These are phyloP conservation scores for Scleromitrula shiraiana DNA, from an alignment of 2,329 filamentous ascomycete genomes.

Conservation along the genomic window DNA sequence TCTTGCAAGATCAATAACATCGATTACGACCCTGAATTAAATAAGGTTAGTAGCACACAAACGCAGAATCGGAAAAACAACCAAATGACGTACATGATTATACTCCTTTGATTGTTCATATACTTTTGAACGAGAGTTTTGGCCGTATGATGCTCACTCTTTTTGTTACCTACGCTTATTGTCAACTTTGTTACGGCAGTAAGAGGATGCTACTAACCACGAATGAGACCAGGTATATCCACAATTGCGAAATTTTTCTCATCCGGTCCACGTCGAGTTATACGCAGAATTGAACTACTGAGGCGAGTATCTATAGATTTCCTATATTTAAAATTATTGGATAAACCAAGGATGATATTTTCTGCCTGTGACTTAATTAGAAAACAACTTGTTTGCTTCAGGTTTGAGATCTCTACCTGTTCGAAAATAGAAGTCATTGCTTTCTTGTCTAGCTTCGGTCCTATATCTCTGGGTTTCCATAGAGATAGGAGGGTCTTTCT, in stretches of 20 bases:
- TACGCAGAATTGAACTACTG: constrained; percentile 14
- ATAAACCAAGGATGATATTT: not conserved
- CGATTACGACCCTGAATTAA: constrained; percentile 32
- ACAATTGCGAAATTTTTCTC: constrained; percentile 21
- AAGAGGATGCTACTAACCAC: constrained; percentile 6
- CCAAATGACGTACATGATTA: constrained; percentile 31
- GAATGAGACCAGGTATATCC: constrained; percentile 25
- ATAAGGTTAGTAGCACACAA: not conserved
- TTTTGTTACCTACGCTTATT: not conserved
- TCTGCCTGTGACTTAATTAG: not conserved
- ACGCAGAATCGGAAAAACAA: not conserved
- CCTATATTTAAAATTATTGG: not conserved
- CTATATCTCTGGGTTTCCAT: not conserved
- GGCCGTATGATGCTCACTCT: constrained; percentile 13
- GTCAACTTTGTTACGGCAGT: not conserved
- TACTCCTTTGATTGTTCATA: constrained; percentile 33
- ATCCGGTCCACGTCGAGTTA: constrained; percentile 14
- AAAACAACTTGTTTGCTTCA: not conserved
- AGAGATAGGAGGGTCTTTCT: not conserved
- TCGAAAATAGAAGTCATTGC: not conserved
- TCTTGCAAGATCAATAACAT: constrained; percentile 32
- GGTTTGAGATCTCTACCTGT: not conserved
- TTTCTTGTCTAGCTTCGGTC: not conserved
- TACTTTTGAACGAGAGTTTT: constrained; percentile 28
- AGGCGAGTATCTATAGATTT: constrained; percentile 4